These are phyloP conservation scores for Aspergillus melleus DNA, from an alignment of 2,329 filamentous ascomycete genomes.

Conservation along the genomic window DNA sequence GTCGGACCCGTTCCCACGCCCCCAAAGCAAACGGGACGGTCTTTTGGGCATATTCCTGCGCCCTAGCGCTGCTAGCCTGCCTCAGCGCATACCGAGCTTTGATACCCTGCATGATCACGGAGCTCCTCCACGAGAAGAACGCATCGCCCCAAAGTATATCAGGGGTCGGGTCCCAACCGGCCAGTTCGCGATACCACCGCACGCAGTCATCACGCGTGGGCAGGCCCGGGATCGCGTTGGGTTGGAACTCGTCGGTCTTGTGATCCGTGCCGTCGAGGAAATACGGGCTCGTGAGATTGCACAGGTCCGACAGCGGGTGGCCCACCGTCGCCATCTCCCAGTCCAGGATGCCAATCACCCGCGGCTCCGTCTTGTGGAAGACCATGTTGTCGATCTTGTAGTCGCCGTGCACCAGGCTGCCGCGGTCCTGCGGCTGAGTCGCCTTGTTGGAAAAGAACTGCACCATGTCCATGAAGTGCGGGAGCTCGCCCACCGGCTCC, in stretches of 20 bases:
- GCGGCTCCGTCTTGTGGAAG: constrained; percentile 83
- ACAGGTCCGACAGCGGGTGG: constrained; percentile 89
- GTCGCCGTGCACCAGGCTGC: constrained; percentile 85
- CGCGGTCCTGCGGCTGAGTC: constrained; percentile 74
- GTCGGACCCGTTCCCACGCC: constrained; percentile 72
- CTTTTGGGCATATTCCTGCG: constrained; percentile 68
- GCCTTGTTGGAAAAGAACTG: constrained; percentile 70
- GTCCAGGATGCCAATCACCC: constrained; percentile 90
- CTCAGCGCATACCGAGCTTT: constrained; percentile 80
- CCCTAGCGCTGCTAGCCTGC: constrained; percentile 86
- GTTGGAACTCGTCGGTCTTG: constrained; percentile 55
- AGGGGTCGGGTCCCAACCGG: constrained; percentile 68
- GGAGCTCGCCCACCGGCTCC: constrained; percentile 75
- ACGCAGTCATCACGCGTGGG: constrained; percentile 61
- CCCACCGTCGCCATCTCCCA: constrained; percentile 99
- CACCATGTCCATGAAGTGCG: constrained; percentile 78
- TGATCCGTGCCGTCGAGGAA: constrained; percentile 35
- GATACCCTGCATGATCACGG: constrained; percentile 81
- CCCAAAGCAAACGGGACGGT: constrained; percentile 72
- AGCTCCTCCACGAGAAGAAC: constrained; percentile 60
- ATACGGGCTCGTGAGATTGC: constrained; percentile 65
- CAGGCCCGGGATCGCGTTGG: constrained; percentile 65
- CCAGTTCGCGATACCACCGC: constrained; percentile 65
- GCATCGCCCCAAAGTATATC: constrained; percentile 64
- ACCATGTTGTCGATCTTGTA: constrained; percentile 93